These are phyloP conservation scores for Erodium trifolium DNA, from an alignment of 441 rosid genomes.

Conservation along the genomic window DNA sequence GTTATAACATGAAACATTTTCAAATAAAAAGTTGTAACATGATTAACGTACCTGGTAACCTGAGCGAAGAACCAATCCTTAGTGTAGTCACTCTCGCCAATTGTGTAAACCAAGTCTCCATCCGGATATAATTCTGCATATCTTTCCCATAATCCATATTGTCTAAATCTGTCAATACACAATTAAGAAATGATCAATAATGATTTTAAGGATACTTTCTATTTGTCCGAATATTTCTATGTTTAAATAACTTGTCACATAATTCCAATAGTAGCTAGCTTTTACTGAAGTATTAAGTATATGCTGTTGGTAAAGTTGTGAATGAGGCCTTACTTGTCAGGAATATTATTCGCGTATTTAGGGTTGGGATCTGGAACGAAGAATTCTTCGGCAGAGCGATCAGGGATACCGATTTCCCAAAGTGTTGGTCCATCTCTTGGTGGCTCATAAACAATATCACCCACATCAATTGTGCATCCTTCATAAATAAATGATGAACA, in stretches of 20 bases:
- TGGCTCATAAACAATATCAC: slow-evolving; percentile 50
- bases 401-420: slow-evolving; percentile 85
- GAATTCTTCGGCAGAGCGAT: slow-evolving; percentile 71
- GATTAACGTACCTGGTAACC: slow-evolving; percentile 23
- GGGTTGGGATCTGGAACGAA: slow-evolving; percentile 68
- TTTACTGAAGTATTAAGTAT: too few species aligned
- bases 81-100: slow-evolving; percentile 34
- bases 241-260: too few species aligned
- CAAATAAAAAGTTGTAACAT: too few species aligned
- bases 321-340: slow-evolving; percentile 46
- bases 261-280: too few species aligned
- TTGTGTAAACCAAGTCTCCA: slow-evolving; percentile 41
- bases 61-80: slow-evolving; percentile 59
- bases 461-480: slow-evolving; percentile 50
- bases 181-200: too few species aligned
- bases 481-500: slow-evolving; percentile 1
- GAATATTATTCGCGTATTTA: slow-evolving; percentile 54
- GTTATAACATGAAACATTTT: too few species aligned
- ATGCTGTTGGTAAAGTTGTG: neutral
- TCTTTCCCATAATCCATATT: slow-evolving; percentile 67
- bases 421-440: slow-evolving; percentile 74
- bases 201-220: too few species aligned
- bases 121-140: slow-evolving; percentile 46
- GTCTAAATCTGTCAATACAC: slow-evolving; percentile 37
- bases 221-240: too few species aligned